These are phyloP conservation scores for Suillus hirtellus DNA, from an alignment of 768 basidiomycete species.

Conservation along the genomic window DNA sequence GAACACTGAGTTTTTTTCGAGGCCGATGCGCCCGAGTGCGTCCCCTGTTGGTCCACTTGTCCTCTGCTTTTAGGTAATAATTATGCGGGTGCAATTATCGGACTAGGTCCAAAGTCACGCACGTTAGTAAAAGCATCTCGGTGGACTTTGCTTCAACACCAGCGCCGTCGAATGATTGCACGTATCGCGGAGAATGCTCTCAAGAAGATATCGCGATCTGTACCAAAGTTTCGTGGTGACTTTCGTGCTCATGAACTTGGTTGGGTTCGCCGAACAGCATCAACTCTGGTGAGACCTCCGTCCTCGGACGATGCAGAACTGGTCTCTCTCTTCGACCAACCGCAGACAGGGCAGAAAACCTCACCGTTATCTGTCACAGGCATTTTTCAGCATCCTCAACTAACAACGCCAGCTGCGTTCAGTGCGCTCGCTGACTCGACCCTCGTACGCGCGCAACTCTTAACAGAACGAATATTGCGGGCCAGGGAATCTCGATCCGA, in stretches of 20 bases:
- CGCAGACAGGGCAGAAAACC: conserved; percentile 38
- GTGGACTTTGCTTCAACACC: background rate
- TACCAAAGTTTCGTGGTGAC: conserved; percentile 45
- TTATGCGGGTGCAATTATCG: conserved; percentile 7
- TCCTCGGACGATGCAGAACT: conserved; percentile 67
- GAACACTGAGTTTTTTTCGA: background rate
- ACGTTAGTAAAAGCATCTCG: background rate
- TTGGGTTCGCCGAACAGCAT: conserved; percentile 28
- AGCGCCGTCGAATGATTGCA: conserved; percentile 33
- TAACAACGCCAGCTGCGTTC: conserved; percentile 71
- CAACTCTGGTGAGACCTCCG: conserved; percentile 51
- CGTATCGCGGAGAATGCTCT: conserved; percentile 42
- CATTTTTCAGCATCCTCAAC: conserved; percentile 77
- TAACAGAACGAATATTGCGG: conserved; percentile 82
- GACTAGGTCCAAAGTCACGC: background rate
- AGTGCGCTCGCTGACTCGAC: conserved; percentile 76
- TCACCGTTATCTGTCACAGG: conserved; percentile 63
- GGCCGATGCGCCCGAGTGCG: background rate
- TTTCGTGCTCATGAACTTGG: conserved; percentile 34
- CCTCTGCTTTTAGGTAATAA: conserved; percentile 3
- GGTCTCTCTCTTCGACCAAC: conserved; percentile 71
- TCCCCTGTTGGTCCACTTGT: background rate
- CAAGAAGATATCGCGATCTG: conserved; percentile 33
- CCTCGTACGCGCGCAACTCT: conserved; percentile 71
- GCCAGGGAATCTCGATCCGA: conserved; percentile 74